Percentiles rank a stretch among this genome's conserved stretches.
phyloP scores from a whole-genome alignment of 495 filamentous ascomycete genomes.

The Hypoxylon fuscum region DNA sequence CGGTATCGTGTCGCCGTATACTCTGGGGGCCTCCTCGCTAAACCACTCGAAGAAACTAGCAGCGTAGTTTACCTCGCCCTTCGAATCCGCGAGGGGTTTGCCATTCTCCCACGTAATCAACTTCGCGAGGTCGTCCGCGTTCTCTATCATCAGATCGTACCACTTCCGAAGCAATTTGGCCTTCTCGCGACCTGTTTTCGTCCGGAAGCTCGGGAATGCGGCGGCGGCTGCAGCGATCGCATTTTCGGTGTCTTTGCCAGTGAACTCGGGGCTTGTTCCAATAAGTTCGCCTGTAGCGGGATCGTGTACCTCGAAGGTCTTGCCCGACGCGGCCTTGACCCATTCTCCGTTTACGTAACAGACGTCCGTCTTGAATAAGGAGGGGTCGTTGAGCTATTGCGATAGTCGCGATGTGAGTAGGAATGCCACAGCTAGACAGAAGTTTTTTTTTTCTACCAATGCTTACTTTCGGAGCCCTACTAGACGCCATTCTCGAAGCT shows the following conservation, averaged over 20 bases:
- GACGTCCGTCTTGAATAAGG: slow-evolving; percentile 79
- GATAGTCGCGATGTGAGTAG: slow-evolving; percentile 11
- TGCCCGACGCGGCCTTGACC: slow-evolving; percentile 75
- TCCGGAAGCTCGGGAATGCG: slow-evolving; percentile 80
- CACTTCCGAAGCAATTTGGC: slow-evolving; percentile 85
- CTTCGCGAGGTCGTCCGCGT: slow-evolving; percentile 85
- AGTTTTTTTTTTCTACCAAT: neutral
- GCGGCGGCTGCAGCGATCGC: slow-evolving; percentile 80
- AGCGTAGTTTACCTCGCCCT: slow-evolving; percentile 76
- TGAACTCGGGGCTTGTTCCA: slow-evolving; percentile 84
- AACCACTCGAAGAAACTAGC: slow-evolving; percentile 88
- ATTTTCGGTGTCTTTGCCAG: slow-evolving; percentile 73
- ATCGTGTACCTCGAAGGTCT: slow-evolving; percentile 85
- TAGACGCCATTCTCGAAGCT: slow-evolving; percentile 52
- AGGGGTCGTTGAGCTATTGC: slow-evolving; percentile 78
- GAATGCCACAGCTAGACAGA: neutral
- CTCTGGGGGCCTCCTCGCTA: slow-evolving; percentile 75
- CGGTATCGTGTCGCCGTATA: slow-evolving; percentile 81
- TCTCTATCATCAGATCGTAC: slow-evolving; percentile 90
- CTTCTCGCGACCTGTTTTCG: slow-evolving; percentile 79
- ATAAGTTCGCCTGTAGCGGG: slow-evolving; percentile 82
- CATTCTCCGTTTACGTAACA: slow-evolving; percentile 89
- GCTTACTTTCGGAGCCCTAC: slow-evolving; percentile 54
- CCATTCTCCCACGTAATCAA: slow-evolving; percentile 90
- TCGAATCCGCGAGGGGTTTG: slow-evolving; percentile 76